Conservation (phyloP, 2,329 filamentous ascomycete genomes). For the Beauveria pseudobassiana region DNA sequence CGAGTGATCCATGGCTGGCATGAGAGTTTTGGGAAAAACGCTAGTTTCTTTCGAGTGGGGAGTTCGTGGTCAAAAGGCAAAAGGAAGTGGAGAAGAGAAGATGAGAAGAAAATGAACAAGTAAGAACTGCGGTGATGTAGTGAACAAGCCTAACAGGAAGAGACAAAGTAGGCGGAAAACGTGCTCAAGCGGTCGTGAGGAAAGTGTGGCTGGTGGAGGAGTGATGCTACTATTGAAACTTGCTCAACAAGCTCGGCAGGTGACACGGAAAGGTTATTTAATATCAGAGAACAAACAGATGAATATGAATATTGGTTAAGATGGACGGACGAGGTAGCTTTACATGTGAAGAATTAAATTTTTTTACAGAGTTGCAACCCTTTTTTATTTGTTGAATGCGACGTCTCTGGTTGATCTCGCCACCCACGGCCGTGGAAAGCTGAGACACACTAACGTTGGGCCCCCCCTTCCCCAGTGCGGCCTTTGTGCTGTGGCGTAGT, state of each 20-base stretch:
- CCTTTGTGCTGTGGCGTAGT: slow-evolving; percentile 1
- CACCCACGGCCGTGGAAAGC: background rate
- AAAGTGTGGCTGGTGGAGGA: slow-evolving; percentile 14
- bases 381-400: too few species aligned
- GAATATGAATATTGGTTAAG: background rate
- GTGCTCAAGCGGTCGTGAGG: slow-evolving; percentile 33
- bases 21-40: slow-evolving; percentile 18
- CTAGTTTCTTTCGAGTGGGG: background rate
- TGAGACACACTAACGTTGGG: background rate
- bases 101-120: background rate
- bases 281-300: background rate
- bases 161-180: slow-evolving; percentile 20
- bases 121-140: background rate
- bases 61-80: background rate
- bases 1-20: slow-evolving; percentile 25
- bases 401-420: too few species aligned
- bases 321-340: too few species aligned
- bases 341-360: background rate
- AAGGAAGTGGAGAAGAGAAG: background rate
- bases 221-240: background rate
- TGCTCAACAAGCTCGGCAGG: slow-evolving; percentile 3
- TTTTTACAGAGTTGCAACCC: background rate
- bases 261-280: background rate
- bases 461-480: background rate
- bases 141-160: background rate